Base-by-base conservation (phyloP, 2,329 filamentous ascomycete species). In the Trichophyton mentagrophytes region DNA sequence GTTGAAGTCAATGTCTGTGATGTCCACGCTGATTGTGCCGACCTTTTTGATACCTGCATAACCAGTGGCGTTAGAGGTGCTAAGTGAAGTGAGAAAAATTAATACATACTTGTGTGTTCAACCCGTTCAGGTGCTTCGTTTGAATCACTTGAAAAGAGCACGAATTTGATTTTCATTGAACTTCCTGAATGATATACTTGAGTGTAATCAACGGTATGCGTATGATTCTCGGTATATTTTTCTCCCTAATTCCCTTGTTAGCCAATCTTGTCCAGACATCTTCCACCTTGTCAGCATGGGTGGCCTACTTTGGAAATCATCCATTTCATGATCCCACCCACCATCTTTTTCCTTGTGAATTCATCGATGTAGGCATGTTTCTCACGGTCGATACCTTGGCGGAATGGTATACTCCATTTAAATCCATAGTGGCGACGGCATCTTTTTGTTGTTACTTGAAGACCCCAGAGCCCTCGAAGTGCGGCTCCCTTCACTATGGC, bases 361-460 rank as follows among this genome's bases (percentile, higher is more conserved):
- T 7, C 5, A 25, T 59, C 17, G 15, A 61, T 38, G 27, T 30
- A 40, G 8, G 36, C 11, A n/a, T 63, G 1, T 13, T 22, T 40
- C 9, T 59, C 60, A 9, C 11, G 15, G 51, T 61, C 61, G 11
- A 61, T 46, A 11, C 61, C 60, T 15, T 56, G 13, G 3, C 60
- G 27, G 27, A 63, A 63, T 3, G 55, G 38, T 2, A 59, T 27
- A 30, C 9, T 20, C 22, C 36, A 56, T 8, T 8, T 0, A 49
- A 56, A 61, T 2, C 61, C 61, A 60, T 61, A 63, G 22, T 61
- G 61, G 9, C 61, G 61, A 22, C 60, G 60, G 25, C 60, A 63
- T 25, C 60, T 53, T 51, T 55, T 56, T 15, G 56, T 59, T 15
- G 38, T 61, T 25, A 56, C 47, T 2, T 47, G 56, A 8, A 59